phyloP scores from a whole-genome alignment of 208 protist species.

The Vickermania spadyakhi region DNA sequence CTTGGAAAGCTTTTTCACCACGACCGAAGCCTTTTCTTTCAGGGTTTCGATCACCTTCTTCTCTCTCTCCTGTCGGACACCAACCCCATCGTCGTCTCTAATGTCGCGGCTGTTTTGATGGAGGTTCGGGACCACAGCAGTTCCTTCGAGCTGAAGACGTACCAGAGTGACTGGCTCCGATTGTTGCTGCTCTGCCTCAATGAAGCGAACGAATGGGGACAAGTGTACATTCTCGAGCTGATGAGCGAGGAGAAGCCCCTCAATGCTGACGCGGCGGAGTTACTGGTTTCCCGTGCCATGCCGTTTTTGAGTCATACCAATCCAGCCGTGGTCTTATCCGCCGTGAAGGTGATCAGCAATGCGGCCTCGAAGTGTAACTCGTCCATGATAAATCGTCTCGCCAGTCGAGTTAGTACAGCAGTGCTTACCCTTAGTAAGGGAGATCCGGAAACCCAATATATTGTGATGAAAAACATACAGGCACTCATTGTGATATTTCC shows the following conservation, averaged over 20 bases:
- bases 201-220: conserved; percentile 98
- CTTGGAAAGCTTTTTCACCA: conserved; percentile 98
- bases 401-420: conserved; percentile 93
- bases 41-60: conserved; percentile 20
- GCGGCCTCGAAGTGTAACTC: conserved; percentile 44
- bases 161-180: conserved; percentile 58
- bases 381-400: conserved; percentile 48
- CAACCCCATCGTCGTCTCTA: conserved; percentile 97
- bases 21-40: conserved; percentile 88
- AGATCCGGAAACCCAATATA: conserved; percentile 97
- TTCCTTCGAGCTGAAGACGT: conserved; percentile 31
- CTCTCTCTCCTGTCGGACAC: conserved; percentile 93
- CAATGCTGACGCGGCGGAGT: conserved; percentile 62
- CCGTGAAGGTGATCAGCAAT: conserved; percentile 92
- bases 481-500: conserved; percentile 96
- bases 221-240: conserved; percentile 97
- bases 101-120: conserved; percentile 95
- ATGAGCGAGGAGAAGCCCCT: conserved; percentile 73
- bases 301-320: conserved; percentile 97
- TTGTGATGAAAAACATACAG: conserved; percentile 98
- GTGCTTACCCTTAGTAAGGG: conserved; percentile 77
- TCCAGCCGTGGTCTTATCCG: conserved; percentile 96
- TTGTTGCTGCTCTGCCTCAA: conserved; percentile 94
- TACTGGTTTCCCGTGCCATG: conserved; percentile 91
- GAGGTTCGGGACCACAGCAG: conserved; percentile 85